Evolutionary conservation across 2,329 filamentous ascomycete genomes (phyloP).

Genomic region (Fusarium dlaminii): DNA sequence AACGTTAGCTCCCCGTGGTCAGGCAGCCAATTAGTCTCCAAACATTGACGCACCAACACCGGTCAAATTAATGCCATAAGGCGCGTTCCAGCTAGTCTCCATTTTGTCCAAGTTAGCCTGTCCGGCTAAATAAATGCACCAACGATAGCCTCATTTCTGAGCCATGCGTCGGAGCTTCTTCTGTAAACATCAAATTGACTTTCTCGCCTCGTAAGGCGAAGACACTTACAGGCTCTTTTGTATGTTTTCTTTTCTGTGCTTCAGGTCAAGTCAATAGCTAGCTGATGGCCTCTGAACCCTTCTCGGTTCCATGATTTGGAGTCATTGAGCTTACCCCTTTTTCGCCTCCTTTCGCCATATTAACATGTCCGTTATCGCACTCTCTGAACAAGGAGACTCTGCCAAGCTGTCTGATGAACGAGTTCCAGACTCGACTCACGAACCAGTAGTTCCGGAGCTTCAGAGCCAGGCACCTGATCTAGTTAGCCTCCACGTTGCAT

Average conservation of each 20-base stretch:
- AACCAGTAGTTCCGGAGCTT: neutral
- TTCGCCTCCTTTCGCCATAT: neutral
- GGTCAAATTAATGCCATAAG: neutral
- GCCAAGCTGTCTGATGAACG: neutral
- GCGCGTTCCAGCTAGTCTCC: neutral
- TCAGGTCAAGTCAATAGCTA: neutral
- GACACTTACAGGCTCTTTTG: neutral
- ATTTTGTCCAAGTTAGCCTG: neutral
- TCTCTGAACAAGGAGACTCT: neutral
- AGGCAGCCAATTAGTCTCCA: neutral
- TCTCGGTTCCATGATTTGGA: neutral
- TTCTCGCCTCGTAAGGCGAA: neutral
- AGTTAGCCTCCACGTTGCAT: neutral
- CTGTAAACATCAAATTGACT: neutral
- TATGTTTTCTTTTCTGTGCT: neutral
- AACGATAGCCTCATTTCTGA: neutral
- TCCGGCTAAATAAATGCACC: conserved; percentile 11
- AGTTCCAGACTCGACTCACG: neutral
- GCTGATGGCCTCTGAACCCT: neutral
- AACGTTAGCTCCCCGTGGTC: neutral
- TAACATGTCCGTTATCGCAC: neutral
- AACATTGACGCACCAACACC: neutral
- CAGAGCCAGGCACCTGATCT: neutral
- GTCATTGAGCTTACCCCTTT: neutral
- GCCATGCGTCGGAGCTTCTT: neutral